Evolutionary conservation across 108 stramenopile genomes (phyloP), one percentile per base, ranked within the genome.

Genomic region (Skeletonema costatum): DNA sequence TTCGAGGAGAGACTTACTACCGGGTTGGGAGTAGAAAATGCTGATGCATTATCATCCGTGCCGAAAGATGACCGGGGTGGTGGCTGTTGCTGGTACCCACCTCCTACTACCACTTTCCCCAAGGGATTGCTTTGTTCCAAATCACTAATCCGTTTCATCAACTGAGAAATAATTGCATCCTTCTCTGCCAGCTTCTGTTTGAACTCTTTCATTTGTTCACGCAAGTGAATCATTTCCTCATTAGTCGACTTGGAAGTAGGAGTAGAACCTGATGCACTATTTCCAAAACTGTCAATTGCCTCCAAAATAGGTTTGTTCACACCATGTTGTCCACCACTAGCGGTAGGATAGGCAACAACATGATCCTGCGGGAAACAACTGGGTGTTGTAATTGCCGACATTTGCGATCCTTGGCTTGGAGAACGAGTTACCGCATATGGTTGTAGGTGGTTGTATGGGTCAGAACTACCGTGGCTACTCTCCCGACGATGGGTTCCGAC

Each of bases 101-200:
- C 44, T 35, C 33, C 33, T 35, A 35, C 33, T 35, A 35, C 33
- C 33, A 35, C 33, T 35, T 35, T 35, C 5, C 33, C 39, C n/a
- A 56, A 25, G 19, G 21, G n/a, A 56, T 56, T 19, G 5, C 25
- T 7, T 56, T 56, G 21, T 63, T 80, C 79, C 53, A 80, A 65
- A 65, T 80, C 73, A 58, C 68, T 39, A 62, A 80, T 80, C 12
- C 79, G 67, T 46, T 70, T 80, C 73, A 80, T 80, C 33, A 80
- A 62, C 58, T 80, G 79, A 31, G 68, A 64, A 31, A 80, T 74
- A 25, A 80, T 80, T 13, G 79, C 79, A 70, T 80, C 79, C 68
- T 80, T 80, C 64, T 80, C 79, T 35, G 69, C 73, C 38, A 80
- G 48, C 51, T 70, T 74, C 71, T 73, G 60, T 32, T 73, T 64